phyloP scores from a whole-genome alignment of 306 rosid species.

The Cotoneaster glaucophyllus region DNA sequence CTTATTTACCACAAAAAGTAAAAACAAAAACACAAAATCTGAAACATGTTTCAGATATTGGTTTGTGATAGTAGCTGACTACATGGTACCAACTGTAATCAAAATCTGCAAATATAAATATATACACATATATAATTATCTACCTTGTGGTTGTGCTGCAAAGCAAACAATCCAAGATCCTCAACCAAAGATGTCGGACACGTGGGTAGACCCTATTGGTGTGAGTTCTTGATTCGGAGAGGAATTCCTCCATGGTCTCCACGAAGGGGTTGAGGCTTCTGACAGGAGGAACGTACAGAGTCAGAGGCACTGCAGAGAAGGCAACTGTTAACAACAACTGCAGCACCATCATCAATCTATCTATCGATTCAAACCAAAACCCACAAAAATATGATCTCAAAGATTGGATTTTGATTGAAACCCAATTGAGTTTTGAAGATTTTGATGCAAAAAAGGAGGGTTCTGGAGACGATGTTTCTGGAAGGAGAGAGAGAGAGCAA shows the following conservation, averaged over 20 bases:
- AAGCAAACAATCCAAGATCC: conserved; percentile 55
- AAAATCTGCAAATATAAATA: too few species aligned
- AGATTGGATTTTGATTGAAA: neutral
- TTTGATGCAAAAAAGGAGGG: neutral
- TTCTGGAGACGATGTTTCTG: conserved; percentile 14
- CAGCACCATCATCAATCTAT: conserved; percentile 20
- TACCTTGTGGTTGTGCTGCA: conserved; percentile 54
- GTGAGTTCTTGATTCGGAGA: conserved; percentile 43
- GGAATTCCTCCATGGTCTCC: conserved; percentile 52
- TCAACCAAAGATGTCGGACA: conserved; percentile 50
- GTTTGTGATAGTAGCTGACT: neutral
- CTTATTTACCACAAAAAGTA: neutral
- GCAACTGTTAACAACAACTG: conserved; percentile 70
- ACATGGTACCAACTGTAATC: neutral
- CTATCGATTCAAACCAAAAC: neutral
- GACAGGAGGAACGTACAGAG: conserved; percentile 74
- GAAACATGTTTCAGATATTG: neutral
- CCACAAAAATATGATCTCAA: neutral
- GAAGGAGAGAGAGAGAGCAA: neutral
- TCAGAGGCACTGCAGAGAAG: conserved; percentile 69
- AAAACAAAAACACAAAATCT: neutral
- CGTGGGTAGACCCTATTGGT: conserved; percentile 55
- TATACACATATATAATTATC: neutral
- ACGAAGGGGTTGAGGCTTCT: conserved; percentile 70
- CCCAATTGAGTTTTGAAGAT: neutral